Base-by-base conservation (phyloP, 2,329 filamentous ascomycete genomes). In the Berkeleyomyces rouxiae region DNA sequence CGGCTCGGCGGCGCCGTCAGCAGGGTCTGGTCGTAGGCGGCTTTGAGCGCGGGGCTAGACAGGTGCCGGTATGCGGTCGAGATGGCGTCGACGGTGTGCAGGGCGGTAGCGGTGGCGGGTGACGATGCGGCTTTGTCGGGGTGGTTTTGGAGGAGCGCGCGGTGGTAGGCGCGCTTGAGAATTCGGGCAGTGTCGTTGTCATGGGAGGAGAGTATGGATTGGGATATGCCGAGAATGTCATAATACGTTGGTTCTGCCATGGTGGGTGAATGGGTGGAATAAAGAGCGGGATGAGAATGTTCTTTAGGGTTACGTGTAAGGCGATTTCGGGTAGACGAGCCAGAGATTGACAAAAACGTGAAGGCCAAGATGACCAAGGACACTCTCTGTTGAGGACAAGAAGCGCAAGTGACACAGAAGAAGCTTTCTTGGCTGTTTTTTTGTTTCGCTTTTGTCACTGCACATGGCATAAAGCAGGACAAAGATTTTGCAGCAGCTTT, bases 81-180 rank as follows among this genome's bases (percentile, higher is more conserved):
- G 69, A 87, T 86, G 68, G 86, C 80, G 71, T 87, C 84, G 64
- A 87, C 73, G 1, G 81, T 80, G 11, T 39, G 7, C 7, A 40
- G 4, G 3, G 40, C 23, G 5, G 42, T 36, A 13, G 58, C 13
- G 6, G 16, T 37, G 7, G 46, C 7, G 6, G 61, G 7, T 7
- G 23, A 44, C 1, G 62, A 13, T 3, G 31, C 10, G 40, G 62
- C 55, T 46, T 85, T 85, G 73, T 86, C 83, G 2, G 84, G 84
- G 71, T 87, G 84, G 73, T 86, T 78, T 66, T 76, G 78, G 13
- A 87, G 78, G 42, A 87, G 78, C 31, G 84, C 82, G 61, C 80
- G 78, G 70, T 78, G 82, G 72, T 87, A 87, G 65, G 83, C 83
- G 64, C 77, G 77, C 69, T 83, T 85, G 65, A 86, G 74, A 59